A percentile compares a stretch with the other conserved stretches of the same genome.
Conservation (phyloP, 2,329 filamentous ascomycete genomes). For the Fusarium temperatum region DNA sequence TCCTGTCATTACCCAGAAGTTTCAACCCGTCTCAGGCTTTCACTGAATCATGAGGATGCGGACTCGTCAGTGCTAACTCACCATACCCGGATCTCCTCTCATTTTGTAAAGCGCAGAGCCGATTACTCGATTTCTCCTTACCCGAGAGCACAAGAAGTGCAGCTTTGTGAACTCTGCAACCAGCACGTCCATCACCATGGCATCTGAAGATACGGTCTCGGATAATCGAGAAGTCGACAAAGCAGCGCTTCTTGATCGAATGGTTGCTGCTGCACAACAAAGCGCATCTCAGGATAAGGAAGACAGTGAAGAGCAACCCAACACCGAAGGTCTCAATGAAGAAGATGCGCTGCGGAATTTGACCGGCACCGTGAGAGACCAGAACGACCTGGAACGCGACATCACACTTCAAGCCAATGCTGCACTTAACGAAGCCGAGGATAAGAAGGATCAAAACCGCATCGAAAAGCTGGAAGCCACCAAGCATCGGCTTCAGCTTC, state of each 20-base stretch:
- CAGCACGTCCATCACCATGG: conserved; percentile 36
- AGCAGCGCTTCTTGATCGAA: conserved; percentile 40
- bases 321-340: conserved; percentile 59
- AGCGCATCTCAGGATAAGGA: conserved; percentile 23
- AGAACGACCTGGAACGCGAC: conserved; percentile 90
- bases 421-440: conserved; percentile 68
- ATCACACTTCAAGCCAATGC: conserved; percentile 73
- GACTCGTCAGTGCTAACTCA: not conserved
- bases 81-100: not conserved
- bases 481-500: conserved; percentile 68
- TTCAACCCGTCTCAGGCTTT: not conserved
- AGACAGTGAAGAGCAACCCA: not conserved
- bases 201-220: conserved; percentile 30
- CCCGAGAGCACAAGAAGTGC: not conserved
- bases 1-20: not conserved
- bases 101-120: not conserved
- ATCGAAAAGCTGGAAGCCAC: conserved; percentile 66
- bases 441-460: conserved; percentile 69
- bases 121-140: not conserved
- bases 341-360: conserved; percentile 68
- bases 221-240: conserved; percentile 38
- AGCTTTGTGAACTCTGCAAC: not conserved
- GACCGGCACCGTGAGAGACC: conserved; percentile 78
- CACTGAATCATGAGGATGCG: not conserved
- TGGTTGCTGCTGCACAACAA: conserved; percentile 46